Conservation (phyloP, 164 flowering plant species). For the Liquidambar formosana region DNA sequence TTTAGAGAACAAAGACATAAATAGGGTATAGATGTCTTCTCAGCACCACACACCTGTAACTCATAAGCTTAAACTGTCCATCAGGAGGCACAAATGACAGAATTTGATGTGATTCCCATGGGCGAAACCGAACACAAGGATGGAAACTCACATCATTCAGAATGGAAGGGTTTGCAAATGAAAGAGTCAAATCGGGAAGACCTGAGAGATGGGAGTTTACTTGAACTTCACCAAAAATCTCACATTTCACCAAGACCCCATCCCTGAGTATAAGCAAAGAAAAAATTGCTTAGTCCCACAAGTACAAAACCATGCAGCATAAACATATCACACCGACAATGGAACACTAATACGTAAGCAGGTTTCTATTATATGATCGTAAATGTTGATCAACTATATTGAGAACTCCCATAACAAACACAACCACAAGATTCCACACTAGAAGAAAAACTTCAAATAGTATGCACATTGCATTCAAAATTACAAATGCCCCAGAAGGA, state of each 20-base stretch:
- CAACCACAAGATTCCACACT: background rate
- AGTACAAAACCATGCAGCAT: background rate
- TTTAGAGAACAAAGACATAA: background rate
- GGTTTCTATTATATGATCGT: background rate
- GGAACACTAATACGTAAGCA: background rate
- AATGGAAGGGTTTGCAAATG: slow-evolving; percentile 83
- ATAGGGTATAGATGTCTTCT: background rate
- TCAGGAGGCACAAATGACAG: slow-evolving; percentile 97
- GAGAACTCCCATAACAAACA: background rate
- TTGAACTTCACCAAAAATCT: slow-evolving; percentile 90
- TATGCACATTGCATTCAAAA: background rate
- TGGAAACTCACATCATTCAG: slow-evolving; percentile 93
- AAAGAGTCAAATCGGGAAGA: slow-evolving; percentile 92
- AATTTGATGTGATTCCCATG: slow-evolving; percentile 94
- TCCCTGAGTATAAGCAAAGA: slow-evolving; percentile 48
- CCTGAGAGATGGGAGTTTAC: slow-evolving; percentile 89
- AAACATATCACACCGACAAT: background rate
- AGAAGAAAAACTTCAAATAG: background rate
- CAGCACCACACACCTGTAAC: slow-evolving; percentile 69
- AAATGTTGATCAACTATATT: background rate
- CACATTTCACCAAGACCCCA: slow-evolving; percentile 84
- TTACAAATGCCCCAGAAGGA: too few relatives aligned
- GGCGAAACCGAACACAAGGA: slow-evolving; percentile 94
- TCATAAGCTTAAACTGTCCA: slow-evolving; percentile 95
- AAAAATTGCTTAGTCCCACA: slow-evolving; percentile 4